Evolutionary conservation across 805 yeast genomes (phyloP).

Genomic region (Yamadazyma endophytica): DNA sequence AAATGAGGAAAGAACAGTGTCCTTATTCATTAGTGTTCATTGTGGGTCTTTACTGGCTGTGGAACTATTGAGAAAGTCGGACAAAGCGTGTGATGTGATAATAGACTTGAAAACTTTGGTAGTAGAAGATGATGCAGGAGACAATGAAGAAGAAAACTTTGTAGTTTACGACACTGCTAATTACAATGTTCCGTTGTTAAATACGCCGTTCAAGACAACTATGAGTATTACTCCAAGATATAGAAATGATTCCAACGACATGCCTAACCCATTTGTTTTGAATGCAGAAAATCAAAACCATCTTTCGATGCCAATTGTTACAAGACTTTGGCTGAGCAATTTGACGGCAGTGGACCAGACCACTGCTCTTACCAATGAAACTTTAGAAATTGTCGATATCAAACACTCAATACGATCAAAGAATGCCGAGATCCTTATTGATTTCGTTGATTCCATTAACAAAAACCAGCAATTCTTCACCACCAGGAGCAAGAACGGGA

Average conservation of each 20-base stretch:
- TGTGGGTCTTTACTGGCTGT: slow-evolving; percentile 14
- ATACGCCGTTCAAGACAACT: slow-evolving; percentile 18
- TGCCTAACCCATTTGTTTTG: slow-evolving; percentile 36
- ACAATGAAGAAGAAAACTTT: slow-evolving; percentile 8
- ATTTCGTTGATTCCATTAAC: slow-evolving; percentile 1
- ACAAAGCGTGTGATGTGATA: slow-evolving; percentile 6
- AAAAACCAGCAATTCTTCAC: slow-evolving; percentile 20
- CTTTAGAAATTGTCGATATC: slow-evolving; percentile 3
- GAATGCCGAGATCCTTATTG: slow-evolving; percentile 23
- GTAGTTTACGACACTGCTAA: slow-evolving; percentile 21
- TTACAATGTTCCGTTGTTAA: slow-evolving; percentile 19
- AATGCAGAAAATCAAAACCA: slow-evolving; percentile 14
- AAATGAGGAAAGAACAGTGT: slow-evolving; percentile 3
- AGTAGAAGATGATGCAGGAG: slow-evolving; percentile 17
- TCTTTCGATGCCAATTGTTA: slow-evolving; percentile 26
- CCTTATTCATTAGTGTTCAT: slow-evolving; percentile 20
- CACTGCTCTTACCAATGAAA: no score
- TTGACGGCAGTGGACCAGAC: slow-evolving; percentile 7
- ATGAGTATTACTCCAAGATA: slow-evolving; percentile 23
- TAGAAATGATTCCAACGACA: slow-evolving; percentile 22
- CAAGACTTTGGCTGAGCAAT: slow-evolving; percentile 27
- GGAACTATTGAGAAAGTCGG: slow-evolving; percentile 9
- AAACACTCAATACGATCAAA: slow-evolving; percentile 17
- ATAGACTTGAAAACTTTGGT: slow-evolving; percentile 24
- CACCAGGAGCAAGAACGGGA: slow-evolving; percentile 35